Percentiles rank a stretch among this genome's conserved stretches.
These are phyloP conservation scores for Canavalia gladiata DNA, from an alignment of 306 rosid species.

Conservation along the genomic window DNA sequence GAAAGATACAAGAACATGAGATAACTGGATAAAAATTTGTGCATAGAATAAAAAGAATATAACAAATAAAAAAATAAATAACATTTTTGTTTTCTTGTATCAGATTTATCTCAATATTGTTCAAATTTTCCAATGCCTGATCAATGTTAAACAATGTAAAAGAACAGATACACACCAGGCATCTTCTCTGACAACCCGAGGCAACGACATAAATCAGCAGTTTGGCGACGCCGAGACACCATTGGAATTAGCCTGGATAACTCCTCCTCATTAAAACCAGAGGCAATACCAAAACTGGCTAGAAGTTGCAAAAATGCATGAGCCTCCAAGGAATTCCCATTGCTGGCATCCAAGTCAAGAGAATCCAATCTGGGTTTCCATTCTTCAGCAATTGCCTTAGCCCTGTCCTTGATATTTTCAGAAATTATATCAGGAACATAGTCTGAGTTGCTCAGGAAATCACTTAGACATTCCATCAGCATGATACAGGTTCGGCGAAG, in stretches of 20 bases:
- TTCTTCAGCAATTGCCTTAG: slow-evolving; percentile 83
- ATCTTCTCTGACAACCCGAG: slow-evolving; percentile 93
- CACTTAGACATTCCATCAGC: slow-evolving; percentile 94
- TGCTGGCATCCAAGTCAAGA: slow-evolving; percentile 93
- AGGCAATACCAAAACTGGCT: slow-evolving; percentile 80
- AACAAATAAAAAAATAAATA: background rate
- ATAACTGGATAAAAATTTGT: background rate
- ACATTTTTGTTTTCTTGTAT: background rate
- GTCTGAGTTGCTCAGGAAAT: slow-evolving; percentile 64
- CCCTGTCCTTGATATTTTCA: slow-evolving; percentile 72
- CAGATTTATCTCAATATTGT: background rate
- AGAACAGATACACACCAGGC: slow-evolving; percentile 71
- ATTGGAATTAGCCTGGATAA: slow-evolving; percentile 86
- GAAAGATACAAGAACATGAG: background rate
- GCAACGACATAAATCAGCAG: slow-evolving; percentile 94
- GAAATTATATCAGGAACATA: slow-evolving; percentile 68
- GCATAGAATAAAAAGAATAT: background rate
- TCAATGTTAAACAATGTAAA: slow-evolving; percentile 6
- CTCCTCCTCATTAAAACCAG: slow-evolving; percentile 86
- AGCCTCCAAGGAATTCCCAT: slow-evolving; percentile 97
- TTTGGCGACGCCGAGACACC: slow-evolving; percentile 98
- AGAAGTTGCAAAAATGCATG: slow-evolving; percentile 99
- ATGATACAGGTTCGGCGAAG: slow-evolving; percentile 95
- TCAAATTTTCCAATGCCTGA: slow-evolving; percentile 6
- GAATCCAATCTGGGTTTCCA: slow-evolving; percentile 94